These are phyloP conservation scores for Trifolium repens DNA, from an alignment of 306 rosid species.

Conservation along the genomic window DNA sequence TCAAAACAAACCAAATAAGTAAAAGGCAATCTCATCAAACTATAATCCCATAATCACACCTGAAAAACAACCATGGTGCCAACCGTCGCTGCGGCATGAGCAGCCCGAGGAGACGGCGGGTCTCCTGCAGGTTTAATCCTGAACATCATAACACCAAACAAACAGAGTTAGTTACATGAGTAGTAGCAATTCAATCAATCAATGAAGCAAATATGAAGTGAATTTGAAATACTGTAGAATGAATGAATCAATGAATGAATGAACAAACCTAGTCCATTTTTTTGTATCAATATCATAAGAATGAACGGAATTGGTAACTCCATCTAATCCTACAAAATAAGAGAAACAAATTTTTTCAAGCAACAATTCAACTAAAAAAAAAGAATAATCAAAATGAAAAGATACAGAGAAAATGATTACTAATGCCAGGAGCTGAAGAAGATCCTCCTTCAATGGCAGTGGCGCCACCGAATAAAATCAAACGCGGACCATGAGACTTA, in stretches of 20 bases:
- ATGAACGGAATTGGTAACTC: slow-evolving; percentile 94
- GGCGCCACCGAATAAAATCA: slow-evolving; percentile 94
- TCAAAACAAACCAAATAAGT: slow-evolving; percentile 27
- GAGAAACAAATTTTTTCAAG: slow-evolving; percentile 31
- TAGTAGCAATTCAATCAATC: slow-evolving; percentile 39
- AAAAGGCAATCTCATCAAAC: not conserved
- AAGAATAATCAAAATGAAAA: not conserved
- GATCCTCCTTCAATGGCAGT: slow-evolving; percentile 98
- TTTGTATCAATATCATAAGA: slow-evolving; percentile 79
- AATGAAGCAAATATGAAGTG: not conserved
- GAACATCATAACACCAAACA: slow-evolving; percentile 44
- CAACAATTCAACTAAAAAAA: not conserved
- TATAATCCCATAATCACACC: slow-evolving; percentile 64
- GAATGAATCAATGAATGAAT: no score
- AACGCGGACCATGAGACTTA: slow-evolving; percentile 79
- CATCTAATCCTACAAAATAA: slow-evolving; percentile 72
- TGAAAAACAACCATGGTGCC: slow-evolving; percentile 99
- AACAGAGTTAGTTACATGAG: slow-evolving; percentile 22
- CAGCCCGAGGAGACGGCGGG: slow-evolving; percentile 99
- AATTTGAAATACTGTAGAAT: not conserved
- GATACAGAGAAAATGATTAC: slow-evolving; percentile 42
- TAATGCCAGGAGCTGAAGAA: slow-evolving; percentile 89
- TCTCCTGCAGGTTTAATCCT: slow-evolving; percentile 95
- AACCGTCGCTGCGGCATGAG: slow-evolving; percentile 93
- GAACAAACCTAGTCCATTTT: slow-evolving; percentile 84